Base-by-base conservation (phyloP, 1,139 yeast genomes). In the Suhomyces chickasaworum region DNA sequence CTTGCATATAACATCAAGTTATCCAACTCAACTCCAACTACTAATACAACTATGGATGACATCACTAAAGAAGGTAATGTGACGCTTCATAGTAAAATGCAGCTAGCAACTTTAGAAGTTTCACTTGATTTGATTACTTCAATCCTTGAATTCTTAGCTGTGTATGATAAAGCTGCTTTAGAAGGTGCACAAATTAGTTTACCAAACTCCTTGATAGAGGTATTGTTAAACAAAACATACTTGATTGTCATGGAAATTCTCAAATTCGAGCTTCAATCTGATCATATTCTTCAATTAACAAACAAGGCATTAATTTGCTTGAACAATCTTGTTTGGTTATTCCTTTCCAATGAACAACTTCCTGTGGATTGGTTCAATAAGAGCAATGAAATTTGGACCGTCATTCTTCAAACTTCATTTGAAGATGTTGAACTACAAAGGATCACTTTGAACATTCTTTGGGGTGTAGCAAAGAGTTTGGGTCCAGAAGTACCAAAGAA, bases 101-200 rank as follows among this genome's bases (percentile, higher is more conserved):
- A 80, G 41, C 65, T 86, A 39, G 84, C 82, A 60, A 76, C 86
- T 3, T 70, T 87, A 27, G 96, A 89, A 56, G 75, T 84, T 1
- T 73, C 86, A 0, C 68, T 90, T 33, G 97, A 91, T 60, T 65
- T 91, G 31, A 71, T 88, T 29, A 83, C 97, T 1, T 84, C 93
- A 1, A 70, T 84, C 7, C 78, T 88, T 55, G 97, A 91, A 61
- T 84, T 62, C 45, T 60, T 73, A 34, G 68, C 77, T 3, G 52
- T 64, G 8, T 60, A 63, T 42, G 75, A 69, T 37, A 49, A 50
- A 12, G 49, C 47, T 20, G 53, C 49, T 17, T 23, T 48, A 16
- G 38, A 41, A 20, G 43, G 47, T 15, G 61, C 56, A 10, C 64
- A 68, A 3, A 54, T 62, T 43, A 41, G 50, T 16, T 53, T 66